phyloP scores from a whole-genome alignment of 257 asterid genomes.

The Nyctanthes arbortristis region DNA sequence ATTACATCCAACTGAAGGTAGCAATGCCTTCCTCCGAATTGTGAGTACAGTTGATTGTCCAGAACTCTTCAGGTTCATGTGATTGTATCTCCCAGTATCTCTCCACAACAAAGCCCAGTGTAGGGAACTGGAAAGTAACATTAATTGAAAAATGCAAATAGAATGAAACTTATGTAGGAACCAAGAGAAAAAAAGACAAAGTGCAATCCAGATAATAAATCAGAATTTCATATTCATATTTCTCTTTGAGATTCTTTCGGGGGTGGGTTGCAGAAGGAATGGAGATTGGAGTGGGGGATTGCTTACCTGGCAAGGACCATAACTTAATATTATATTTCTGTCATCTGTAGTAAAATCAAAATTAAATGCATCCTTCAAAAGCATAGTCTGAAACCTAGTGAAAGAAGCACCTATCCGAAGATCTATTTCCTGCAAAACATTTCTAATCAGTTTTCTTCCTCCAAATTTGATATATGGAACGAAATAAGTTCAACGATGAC shows the following conservation, averaged over 20 bases:
- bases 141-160: slow-evolving; percentile 14
- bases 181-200: slow-evolving; percentile 1
- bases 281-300: background rate
- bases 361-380: slow-evolving; percentile 82
- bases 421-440: slow-evolving; percentile 84
- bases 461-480: slow-evolving; percentile 17
- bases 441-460: slow-evolving; percentile 19
- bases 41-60: slow-evolving; percentile 94
- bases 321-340: slow-evolving; percentile 73
- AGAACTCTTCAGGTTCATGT: slow-evolving; percentile 96
- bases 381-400: slow-evolving; percentile 96
- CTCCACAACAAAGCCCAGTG: slow-evolving; percentile 94
- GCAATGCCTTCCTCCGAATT: slow-evolving; percentile 82
- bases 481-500: slow-evolving; percentile 12
- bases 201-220: background rate
- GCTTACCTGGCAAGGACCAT: slow-evolving; percentile 98
- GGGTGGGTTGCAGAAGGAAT: slow-evolving; percentile 7
- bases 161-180: slow-evolving; percentile 13
- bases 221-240: slow-evolving; percentile 6
- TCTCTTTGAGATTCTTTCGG: slow-evolving; percentile 10
- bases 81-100: slow-evolving; percentile 97
- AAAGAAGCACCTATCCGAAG: slow-evolving; percentile 98
- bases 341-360: slow-evolving; percentile 69
- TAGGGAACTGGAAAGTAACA: slow-evolving; percentile 68
- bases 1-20: slow-evolving; percentile 86